Evolutionary conservation across 2,329 filamentous ascomycete species (phyloP).

Genomic region (Pseudopithomyces chartarum): DNA sequence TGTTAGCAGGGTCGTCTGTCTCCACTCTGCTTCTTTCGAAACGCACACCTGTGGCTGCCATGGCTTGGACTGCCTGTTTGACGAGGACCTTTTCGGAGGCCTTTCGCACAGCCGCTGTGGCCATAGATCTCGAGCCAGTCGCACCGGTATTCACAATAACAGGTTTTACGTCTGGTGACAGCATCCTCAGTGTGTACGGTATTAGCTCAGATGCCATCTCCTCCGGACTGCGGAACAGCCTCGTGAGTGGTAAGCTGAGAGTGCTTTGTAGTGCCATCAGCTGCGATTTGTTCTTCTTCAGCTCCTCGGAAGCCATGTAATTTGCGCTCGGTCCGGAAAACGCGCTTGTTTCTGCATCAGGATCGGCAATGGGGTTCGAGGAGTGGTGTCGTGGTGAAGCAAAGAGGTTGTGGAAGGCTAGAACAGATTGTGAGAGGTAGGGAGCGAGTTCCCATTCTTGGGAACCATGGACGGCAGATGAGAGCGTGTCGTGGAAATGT

Average conservation of each 20-base stretch:
- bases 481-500: slow-evolving; percentile 86
- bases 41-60: slow-evolving; percentile 79
- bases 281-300: slow-evolving; percentile 76
- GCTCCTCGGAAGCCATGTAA: slow-evolving; percentile 78
- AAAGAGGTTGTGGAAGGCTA: slow-evolving; percentile 92
- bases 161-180: slow-evolving; percentile 89
- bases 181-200: slow-evolving; percentile 80
- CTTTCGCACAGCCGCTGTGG: slow-evolving; percentile 83
- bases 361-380: slow-evolving; percentile 48
- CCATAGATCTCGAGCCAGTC: slow-evolving; percentile 46
- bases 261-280: slow-evolving; percentile 75
- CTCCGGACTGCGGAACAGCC: slow-evolving; percentile 79
- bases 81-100: slow-evolving; percentile 84
- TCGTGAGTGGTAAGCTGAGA: slow-evolving; percentile 71
- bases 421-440: slow-evolving; percentile 83
- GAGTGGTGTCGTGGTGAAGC: slow-evolving; percentile 62
- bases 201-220: slow-evolving; percentile 81
- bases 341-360: slow-evolving; percentile 60
- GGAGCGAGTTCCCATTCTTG: slow-evolving; percentile 93
- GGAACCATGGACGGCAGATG: slow-evolving; percentile 75
- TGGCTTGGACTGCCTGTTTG: slow-evolving; percentile 75
- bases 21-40: slow-evolving; percentile 84
- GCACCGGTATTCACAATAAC: slow-evolving; percentile 74
- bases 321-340: slow-evolving; percentile 84
- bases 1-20: slow-evolving; percentile 58